A percentile compares a stretch with the other conserved stretches of the same genome.
phyloP scores from a whole-genome alignment of 768 basidiomycete species.

The Auriscalpium vulgare region DNA sequence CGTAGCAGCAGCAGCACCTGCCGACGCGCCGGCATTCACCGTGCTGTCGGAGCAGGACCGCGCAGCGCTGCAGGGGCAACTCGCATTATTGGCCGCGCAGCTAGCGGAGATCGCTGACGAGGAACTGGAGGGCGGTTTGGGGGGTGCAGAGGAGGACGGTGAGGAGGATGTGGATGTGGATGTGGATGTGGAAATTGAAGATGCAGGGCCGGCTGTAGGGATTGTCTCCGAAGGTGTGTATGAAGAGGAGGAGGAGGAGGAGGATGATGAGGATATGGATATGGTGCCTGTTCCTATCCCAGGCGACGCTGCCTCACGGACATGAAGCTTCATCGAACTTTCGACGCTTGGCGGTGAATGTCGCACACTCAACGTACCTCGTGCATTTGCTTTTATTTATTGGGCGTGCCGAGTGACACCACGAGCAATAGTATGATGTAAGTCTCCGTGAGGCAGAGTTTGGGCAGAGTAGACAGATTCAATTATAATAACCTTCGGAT shows the following conservation, averaged over 20 bases:
- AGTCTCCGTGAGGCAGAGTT: no score
- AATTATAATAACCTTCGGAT: no score
- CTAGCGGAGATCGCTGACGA: slow-evolving; percentile 55
- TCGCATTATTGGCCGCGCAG: slow-evolving; percentile 67
- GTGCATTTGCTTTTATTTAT: background rate
- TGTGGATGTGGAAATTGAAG: background rate
- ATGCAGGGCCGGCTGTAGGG: no score
- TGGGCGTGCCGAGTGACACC: no score
- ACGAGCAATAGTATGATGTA: no score
- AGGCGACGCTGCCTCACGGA: background rate
- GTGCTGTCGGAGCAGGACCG: slow-evolving; percentile 38
- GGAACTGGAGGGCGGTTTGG: slow-evolving; percentile 6
- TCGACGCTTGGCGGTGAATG: background rate
- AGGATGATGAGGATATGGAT: slow-evolving; percentile 24
- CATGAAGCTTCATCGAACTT: background rate
- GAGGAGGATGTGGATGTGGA: background rate
- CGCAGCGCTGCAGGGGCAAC: slow-evolving; percentile 64
- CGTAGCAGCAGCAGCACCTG: background rate
- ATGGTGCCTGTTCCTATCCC: slow-evolving; percentile 17
- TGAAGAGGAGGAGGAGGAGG: background rate
- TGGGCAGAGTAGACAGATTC: no score
- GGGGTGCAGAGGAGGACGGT: background rate
- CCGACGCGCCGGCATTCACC: slow-evolving; percentile 9
- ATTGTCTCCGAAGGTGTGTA: background rate
- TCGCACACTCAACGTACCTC: background rate